Base-by-base conservation (phyloP, 306 rosid species). In the Acacia crassicarpa region DNA sequence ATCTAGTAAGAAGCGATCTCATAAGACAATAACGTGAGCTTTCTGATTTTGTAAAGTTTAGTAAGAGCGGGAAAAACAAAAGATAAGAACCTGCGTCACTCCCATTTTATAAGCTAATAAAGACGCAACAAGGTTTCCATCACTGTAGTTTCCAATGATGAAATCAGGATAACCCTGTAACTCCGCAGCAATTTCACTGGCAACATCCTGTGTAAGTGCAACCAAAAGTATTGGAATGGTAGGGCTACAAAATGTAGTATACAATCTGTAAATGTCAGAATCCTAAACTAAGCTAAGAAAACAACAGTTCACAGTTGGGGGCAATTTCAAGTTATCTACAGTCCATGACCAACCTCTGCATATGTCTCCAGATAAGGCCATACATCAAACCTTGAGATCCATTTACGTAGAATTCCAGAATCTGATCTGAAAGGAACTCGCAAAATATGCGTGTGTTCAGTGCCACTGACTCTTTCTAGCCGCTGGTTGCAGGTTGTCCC, bases 341-440 rank as follows among this genome's bases (percentile, higher is more conserved):
- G 75, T 51, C 15, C 72, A 19, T n/a, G 51, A 63, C 11, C 58
- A 87, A 92, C 98, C 99, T 93, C 93, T 17, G 98, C 90, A 90
- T 85, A 95, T 81, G 93, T 89, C 93, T 95, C 98, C 71, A 94
- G 90, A 84, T 91, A 92, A 61, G 98, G 98, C 98, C 98, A 94
- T 54, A 93, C 97, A 82, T 95, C 99, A 90, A 95, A 95, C 85
- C 99, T 91, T 82, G 99, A 93, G 80, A 95, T 95, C 99, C 99
- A 95, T 90, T 93, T 91, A 23, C 80, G 89, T 40, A 95, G 90
- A 67, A 69, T 87, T 77, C 99, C 97, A 6, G 84, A 86, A 22
- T 95, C 87, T 33, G 98, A 93, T 82, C 93, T 86, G 79, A 95
- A 95, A 27, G 99, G 98, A 84, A 95, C 97, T 46, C 99, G 91